Evolutionary conservation across 495 filamentous ascomycete genomes (phyloP).

Genomic region (Annulohypoxylon stygium): DNA sequence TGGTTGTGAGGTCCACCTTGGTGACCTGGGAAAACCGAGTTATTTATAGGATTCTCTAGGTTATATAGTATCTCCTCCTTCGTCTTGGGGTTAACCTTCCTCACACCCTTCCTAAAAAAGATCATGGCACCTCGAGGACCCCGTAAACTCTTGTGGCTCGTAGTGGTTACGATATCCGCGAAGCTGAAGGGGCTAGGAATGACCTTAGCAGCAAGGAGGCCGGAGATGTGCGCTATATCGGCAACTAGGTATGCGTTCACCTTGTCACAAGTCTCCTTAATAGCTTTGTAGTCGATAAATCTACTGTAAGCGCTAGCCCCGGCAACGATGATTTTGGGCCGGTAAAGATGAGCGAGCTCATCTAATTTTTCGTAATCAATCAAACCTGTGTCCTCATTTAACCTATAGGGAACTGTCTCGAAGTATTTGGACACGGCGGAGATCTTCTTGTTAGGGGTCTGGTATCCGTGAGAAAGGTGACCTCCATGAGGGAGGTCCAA

Average conservation of each 20-base stretch:
- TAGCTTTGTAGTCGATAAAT: slow-evolving; percentile 89
- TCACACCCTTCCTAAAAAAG: slow-evolving; percentile 93
- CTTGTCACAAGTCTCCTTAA: slow-evolving; percentile 88
- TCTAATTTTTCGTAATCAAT: slow-evolving; percentile 95
- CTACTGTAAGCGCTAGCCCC: slow-evolving; percentile 96
- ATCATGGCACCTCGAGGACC: slow-evolving; percentile 97
- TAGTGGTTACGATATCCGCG: slow-evolving; percentile 97
- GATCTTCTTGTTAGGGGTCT: slow-evolving; percentile 98
- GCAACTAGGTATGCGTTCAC: slow-evolving; percentile 92
- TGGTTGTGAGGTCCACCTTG: slow-evolving; percentile 99
- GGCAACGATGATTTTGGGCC: slow-evolving; percentile 95
- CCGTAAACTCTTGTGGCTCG: slow-evolving; percentile 95
- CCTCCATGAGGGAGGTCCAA: slow-evolving; percentile 96
- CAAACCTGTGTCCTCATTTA: slow-evolving; percentile 88
- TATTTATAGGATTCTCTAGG: slow-evolving; percentile 93
- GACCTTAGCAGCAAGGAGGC: slow-evolving; percentile 90
- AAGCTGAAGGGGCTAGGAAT: slow-evolving; percentile 88
- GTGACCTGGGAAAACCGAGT: slow-evolving; percentile 98
- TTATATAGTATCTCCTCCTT: slow-evolving; percentile 88
- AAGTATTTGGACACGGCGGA: slow-evolving; percentile 99
- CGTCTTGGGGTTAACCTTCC: slow-evolving; percentile 85
- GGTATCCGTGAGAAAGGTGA: slow-evolving; percentile 97
- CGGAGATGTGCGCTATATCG: slow-evolving; percentile 99
- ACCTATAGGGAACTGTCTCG: slow-evolving; percentile 93
- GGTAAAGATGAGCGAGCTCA: slow-evolving; percentile 85